Evolutionary conservation across 306 rosid genomes (phyloP).

Genomic region (Neltuma alba): DNA sequence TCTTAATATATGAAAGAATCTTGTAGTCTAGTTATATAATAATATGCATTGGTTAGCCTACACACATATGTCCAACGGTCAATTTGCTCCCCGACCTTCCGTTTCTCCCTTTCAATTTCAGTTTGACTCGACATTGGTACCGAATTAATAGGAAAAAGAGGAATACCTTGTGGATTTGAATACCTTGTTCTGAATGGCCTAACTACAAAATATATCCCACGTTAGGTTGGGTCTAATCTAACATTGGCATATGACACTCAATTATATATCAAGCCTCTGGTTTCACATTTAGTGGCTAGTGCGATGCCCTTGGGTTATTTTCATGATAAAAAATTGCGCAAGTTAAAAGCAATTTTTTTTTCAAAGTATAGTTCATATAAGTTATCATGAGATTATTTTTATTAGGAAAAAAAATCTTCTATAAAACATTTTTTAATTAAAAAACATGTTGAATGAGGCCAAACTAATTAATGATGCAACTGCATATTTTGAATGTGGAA

Average conservation of each 20-base stretch:
- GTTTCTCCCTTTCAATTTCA: background rate
- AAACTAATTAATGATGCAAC: background rate
- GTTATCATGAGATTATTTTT: background rate
- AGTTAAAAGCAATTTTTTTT: background rate
- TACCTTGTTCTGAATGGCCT: background rate
- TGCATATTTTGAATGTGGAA: background rate
- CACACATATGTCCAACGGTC: no score
- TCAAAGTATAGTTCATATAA: background rate
- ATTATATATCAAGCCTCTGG: background rate
- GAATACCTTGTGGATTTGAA: background rate
- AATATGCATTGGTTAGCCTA: background rate
- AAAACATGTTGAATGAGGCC: background rate
- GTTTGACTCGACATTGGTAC: background rate
- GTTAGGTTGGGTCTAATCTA: background rate
- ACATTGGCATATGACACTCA: background rate
- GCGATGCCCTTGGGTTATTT: background rate
- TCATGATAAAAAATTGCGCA: background rate
- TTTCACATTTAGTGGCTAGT: background rate
- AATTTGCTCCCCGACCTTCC: background rate
- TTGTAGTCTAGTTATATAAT: no score
- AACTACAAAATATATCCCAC: background rate
- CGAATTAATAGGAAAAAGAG: background rate
- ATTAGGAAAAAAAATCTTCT: background rate
- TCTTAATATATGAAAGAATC: no score
- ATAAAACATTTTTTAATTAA: background rate